These are phyloP conservation scores for Thelonectria discophora DNA, from an alignment of 2,329 filamentous ascomycete species.

Conservation along the genomic window DNA sequence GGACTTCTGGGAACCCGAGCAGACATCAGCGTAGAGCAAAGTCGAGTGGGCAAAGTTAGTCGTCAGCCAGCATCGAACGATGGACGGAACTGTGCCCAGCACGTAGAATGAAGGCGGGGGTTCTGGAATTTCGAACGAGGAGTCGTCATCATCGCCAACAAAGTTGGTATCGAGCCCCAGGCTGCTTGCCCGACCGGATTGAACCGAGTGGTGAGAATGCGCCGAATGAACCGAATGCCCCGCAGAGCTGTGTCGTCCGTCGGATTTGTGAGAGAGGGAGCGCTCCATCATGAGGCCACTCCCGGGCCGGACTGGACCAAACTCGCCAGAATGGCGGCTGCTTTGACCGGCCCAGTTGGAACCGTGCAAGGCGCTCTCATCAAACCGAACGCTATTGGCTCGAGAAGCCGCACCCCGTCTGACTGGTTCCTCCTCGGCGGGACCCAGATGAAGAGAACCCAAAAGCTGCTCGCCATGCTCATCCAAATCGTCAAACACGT, in stretches of 20 bases:
- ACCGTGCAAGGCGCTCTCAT: conserved; percentile 92
- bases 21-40: conserved; percentile 89
- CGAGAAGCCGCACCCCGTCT: conserved; percentile 87
- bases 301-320: conserved; percentile 77
- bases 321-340: conserved; percentile 83
- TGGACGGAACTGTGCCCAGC: conserved; percentile 88
- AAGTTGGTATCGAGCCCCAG: conserved; percentile 82
- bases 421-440: conserved; percentile 83
- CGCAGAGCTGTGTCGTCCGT: conserved; percentile 93
- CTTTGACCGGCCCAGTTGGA: conserved; percentile 82
- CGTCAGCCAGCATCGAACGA: conserved; percentile 95
- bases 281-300: conserved; percentile 92
- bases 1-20: conserved; percentile 90
- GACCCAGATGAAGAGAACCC: conserved; percentile 82
- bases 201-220: conserved; percentile 73
- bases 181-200: conserved; percentile 85
- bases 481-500: conserved; percentile 90
- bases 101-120: conserved; percentile 87
- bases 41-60: conserved; percentile 89
- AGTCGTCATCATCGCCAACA: conserved; percentile 70
- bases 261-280: conserved; percentile 92
- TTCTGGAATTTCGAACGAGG: conserved; percentile 74
- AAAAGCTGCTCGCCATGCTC: conserved; percentile 84
- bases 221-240: conserved; percentile 83
- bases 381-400: conserved; percentile 96